phyloP scores from a whole-genome alignment of 768 basidiomycete genomes.

The Auricularia cornea region DNA sequence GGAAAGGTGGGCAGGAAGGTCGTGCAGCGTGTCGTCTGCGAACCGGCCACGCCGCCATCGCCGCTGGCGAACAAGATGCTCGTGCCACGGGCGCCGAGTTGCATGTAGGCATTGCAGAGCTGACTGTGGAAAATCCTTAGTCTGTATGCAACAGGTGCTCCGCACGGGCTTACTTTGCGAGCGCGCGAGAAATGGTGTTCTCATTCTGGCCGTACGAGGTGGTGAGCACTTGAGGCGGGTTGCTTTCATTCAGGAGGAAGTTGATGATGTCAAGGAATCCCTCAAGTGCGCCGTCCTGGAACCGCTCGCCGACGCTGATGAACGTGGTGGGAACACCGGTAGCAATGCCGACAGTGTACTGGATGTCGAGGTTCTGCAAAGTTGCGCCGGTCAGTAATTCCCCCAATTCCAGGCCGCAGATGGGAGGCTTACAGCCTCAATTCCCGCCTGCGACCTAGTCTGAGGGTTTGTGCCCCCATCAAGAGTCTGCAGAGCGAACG shows the following conservation, averaged over 20 bases:
- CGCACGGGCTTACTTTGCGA: slow-evolving; percentile 16
- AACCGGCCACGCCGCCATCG: slow-evolving; percentile 14
- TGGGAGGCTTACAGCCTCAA: slow-evolving; percentile 4
- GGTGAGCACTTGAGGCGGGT: slow-evolving; percentile 9
- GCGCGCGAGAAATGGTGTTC: slow-evolving; percentile 9
- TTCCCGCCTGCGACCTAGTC: slow-evolving; percentile 2
- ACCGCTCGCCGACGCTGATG: slow-evolving; percentile 17
- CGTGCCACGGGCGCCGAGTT: slow-evolving; percentile 16
- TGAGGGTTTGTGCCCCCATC: slow-evolving; percentile 10
- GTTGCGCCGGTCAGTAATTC: not conserved
- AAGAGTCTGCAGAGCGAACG: slow-evolving; percentile 6
- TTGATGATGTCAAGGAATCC: slow-evolving; percentile 21
- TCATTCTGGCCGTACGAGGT: slow-evolving; percentile 23
- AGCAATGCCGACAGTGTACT: slow-evolving; percentile 29
- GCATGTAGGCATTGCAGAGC: slow-evolving; percentile 20
- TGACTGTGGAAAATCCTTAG: slow-evolving; percentile 8
- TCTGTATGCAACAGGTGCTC: too few species aligned
- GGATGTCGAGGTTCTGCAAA: slow-evolving; percentile 27
- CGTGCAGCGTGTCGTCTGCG: slow-evolving; percentile 8
- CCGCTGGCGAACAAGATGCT: slow-evolving; percentile 14
- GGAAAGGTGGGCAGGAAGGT: slow-evolving; percentile 14
- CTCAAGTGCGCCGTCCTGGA: slow-evolving; percentile 14
- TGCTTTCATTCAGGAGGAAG: slow-evolving; percentile 1
- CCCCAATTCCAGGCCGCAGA: not conserved
- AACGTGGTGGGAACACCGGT: slow-evolving; percentile 21